phyloP scores from a whole-genome alignment of 2,329 filamentous ascomycete genomes.

The Magnaporthiopsis poae region DNA sequence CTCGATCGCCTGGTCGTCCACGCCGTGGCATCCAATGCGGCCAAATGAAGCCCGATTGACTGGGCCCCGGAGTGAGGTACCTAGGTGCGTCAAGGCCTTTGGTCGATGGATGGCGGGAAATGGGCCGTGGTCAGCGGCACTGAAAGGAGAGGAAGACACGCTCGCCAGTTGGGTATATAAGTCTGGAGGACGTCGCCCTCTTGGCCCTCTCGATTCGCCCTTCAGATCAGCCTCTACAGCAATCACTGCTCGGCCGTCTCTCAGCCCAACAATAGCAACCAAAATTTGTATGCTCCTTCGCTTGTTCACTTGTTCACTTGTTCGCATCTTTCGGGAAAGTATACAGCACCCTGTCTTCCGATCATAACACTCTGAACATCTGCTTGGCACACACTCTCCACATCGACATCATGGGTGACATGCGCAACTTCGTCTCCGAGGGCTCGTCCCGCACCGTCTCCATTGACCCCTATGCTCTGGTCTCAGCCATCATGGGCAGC shows the following conservation, averaged over 20 bases:
- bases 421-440: conserved; percentile 9
- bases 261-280: neutral
- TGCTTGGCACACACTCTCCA: neutral
- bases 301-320: neutral
- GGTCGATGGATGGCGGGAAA: neutral
- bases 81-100: neutral
- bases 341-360: neutral
- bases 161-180: neutral
- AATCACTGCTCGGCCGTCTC: neutral
- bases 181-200: neutral
- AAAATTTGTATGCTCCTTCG: neutral
- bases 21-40: neutral
- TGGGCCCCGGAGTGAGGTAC: neutral
- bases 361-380: neutral
- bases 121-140: neutral
- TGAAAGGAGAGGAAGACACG: neutral
- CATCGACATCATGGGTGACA: conserved; percentile 13
- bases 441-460: conserved; percentile 14
- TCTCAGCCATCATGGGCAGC: conserved; percentile 28
- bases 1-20: neutral
- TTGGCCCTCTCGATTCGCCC: neutral
- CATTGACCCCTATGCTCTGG: conserved; percentile 27
- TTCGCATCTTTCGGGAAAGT: neutral
- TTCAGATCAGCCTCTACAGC: neutral
- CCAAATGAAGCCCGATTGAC: neutral